A percentile compares a stretch with the other conserved stretches of the same genome.
phyloP scores from a whole-genome alignment of 768 basidiomycete species.

The Fomitopsis pulvina region DNA sequence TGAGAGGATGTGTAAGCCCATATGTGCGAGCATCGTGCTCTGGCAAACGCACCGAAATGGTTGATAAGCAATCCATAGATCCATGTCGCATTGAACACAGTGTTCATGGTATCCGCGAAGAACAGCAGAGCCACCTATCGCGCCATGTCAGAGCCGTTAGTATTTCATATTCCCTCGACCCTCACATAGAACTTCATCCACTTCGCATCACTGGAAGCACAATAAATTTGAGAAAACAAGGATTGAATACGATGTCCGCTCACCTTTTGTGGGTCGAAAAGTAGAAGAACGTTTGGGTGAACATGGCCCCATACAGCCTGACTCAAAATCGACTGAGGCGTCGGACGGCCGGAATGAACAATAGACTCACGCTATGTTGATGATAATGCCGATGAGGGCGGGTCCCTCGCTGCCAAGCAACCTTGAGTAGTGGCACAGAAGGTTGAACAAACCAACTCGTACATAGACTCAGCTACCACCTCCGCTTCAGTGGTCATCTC shows the following conservation, averaged over 20 bases:
- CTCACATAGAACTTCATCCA: conserved; percentile 20
- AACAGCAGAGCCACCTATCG: conserved; percentile 13
- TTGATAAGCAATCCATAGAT: conserved; percentile 15
- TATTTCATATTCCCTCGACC: background rate
- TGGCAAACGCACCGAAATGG: conserved; percentile 11
- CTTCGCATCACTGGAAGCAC: conserved; percentile 11
- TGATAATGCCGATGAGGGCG: background rate
- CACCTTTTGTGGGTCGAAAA: conserved; percentile 13
- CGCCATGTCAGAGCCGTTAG: background rate
- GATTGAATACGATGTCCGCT: background rate
- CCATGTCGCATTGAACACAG: conserved; percentile 16
- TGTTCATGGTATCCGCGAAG: conserved; percentile 16
- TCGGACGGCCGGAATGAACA: background rate
- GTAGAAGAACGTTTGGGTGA: conserved; percentile 29
- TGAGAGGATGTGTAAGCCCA: background rate
- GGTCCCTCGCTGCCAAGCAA: background rate
- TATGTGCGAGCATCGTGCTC: too few species aligned
- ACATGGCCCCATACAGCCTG: conserved; percentile 25
- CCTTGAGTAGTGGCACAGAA: background rate
- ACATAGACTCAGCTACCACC: background rate
- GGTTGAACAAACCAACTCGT: background rate
- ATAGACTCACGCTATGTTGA: background rate
- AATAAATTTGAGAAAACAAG: background rate
- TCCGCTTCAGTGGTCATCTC: background rate
- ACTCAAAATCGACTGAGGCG: background rate